Base-by-base conservation (phyloP, 2,329 filamentous ascomycete species). In the Colletotrichum aenigma region DNA sequence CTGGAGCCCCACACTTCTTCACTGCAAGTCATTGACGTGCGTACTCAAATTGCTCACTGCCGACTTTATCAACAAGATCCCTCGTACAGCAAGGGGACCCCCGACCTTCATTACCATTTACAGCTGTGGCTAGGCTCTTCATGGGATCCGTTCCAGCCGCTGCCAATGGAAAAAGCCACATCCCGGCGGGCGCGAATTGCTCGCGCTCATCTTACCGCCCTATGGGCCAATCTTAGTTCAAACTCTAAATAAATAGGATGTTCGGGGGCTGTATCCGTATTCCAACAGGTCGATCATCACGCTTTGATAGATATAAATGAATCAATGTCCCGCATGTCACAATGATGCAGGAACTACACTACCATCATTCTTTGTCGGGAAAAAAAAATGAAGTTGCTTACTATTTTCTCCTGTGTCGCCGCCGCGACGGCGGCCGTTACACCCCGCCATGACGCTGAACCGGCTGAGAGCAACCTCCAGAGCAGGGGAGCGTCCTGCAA, bases 41-140 rank as follows among this genome's bases (percentile, higher is more conserved):
- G 36, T 38, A 38, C 16, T 18, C 16, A 38, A 18, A 38, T 38
- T 38, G 8, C 36, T 0, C 7, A 18, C 36, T 18, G 18, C 36
- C 36, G 16, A 18, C 36, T 4, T 18, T 38, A 38, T 38, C 16
- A 9, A 18, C 16, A 38, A 43, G 2, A 43, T 43, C 38, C 38
- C 38, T 43, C 18, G 38, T 43, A 1, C 3, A 43, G 38, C 18
- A 43, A 43, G 38, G 38, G 38, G 38, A 43, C 38, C 38, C 38
- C 38, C 16, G 38, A 43, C 9, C 38, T 43, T 43, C 0, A 10
- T 43, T 43, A 9, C 18, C 38, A n/a, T 43, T 43, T n/a, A 43
- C 38, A 43, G 38, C 1, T 0, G 4, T 0, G 3, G 18, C 18
- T 0, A 43, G 38, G 38, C 18, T 18, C 18, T 10, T 9, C 3